Base-by-base conservation (phyloP, 495 filamentous ascomycete genomes). In the Emericellopsis terricola region DNA sequence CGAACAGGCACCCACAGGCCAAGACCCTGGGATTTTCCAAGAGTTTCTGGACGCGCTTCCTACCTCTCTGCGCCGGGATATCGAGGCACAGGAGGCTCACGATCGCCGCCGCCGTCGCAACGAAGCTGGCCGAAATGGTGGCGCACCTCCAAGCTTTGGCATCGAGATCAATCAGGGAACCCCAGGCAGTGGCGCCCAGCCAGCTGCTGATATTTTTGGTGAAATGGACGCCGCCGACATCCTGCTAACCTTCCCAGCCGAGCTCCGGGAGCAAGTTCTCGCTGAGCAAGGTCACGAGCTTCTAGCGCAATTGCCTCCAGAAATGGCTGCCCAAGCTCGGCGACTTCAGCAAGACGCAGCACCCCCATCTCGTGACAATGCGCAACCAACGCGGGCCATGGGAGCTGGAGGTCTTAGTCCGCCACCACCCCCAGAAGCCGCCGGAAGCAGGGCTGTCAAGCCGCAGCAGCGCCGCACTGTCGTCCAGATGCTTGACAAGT, bases 221-320 rank as follows among this genome's bases (percentile, higher is more conserved):
- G 91, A 96, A 17, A 92, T 99, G 75, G 86, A 94, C 53, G 62
- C 83, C 26, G 84, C 81, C 18, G 91, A 78, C 47, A 93, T 99
- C 57, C 57, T 99, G 31, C 78, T 89, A 33, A 86, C 86, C 10
- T 71, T 99, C 19, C 81, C 91, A 24, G 83, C 87, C 19, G 71
- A 63, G 9, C 68, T 99, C 29, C 73, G 89, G 36, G 75, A 87
- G 46, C 73, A 81, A 33, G 78, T 96, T 26, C 63, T 99, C 16
- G 70, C 87, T 47, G 89, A 94, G 33, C 81, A 91, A 50, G 82
- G 92, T 37, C 81, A 93, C 29, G 84, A 92, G 37, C 68, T 85
- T 14, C 66, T 96, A 33, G 76, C 76, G 18, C 75, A 79, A n/a
- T 57, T 99, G 24, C 84, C 85, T 1, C 77, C 76, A 30, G 81